Evolutionary conservation across 331 rosid genomes (phyloP), one percentile per base, ranked within the genome.

Genomic region (Quercus phellos): DNA sequence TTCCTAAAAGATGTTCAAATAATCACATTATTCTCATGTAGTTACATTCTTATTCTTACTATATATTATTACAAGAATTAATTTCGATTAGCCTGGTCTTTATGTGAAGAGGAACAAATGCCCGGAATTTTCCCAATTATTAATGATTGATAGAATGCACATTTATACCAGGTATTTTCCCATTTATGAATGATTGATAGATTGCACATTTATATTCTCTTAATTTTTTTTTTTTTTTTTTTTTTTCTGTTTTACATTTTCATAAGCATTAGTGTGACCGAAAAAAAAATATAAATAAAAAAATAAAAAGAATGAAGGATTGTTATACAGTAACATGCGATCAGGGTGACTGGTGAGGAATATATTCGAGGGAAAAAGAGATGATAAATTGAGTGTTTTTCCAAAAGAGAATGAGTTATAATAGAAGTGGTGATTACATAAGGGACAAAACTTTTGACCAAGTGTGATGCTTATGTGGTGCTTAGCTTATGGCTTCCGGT

Each of bases 361-460:
- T 76, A 73, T 73, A 78, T 79, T 79, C 79, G 38, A 22, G 32
- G 55, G 55, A 67, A 21, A 42, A 77, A 74, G 32, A 46, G 69
- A 55, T 6, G 74, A 76, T 42, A 35, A 34, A 6, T 30, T 4
- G 55, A n/a, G 18, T 55, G 19, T 59, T 61, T 61, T 51, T 34
- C 43, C 70, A 12, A 22, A 32, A 43, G 51, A 55, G 11, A 51
- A 55, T 42, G 29, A 68, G 17, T 27, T 61, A 61, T 27, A 61
- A 13, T 16, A 14, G 8, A 16, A 32, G 5, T 29, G 42, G 38
- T 4, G 9, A 29, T 27, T 4, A 13, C 68, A 4, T 11, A 56
- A 56, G 26, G 22, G 24, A 56, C 26, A 64, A 13, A 30, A 29
- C 70, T 32, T 64, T 29, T 64, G 70, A 30, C 43, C 70, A n/a